phyloP scores from a whole-genome alignment of 2,329 filamentous ascomycete species.

The Cordyceps cicadae region DNA sequence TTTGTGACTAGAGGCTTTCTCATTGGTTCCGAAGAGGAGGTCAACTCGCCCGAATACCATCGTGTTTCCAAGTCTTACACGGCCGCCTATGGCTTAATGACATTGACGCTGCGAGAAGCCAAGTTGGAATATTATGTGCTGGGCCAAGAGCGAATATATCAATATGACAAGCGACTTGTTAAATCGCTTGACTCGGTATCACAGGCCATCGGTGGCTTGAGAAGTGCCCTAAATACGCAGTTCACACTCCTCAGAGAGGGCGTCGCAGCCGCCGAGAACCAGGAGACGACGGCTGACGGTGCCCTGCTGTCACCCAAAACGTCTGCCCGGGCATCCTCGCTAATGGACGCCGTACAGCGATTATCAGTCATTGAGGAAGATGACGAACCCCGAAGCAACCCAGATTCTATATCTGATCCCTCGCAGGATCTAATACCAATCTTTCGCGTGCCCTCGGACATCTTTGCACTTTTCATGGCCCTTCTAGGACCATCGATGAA shows the following conservation, averaged over 20 bases:
- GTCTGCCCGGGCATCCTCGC: conserved; percentile 21
- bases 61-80: conserved; percentile 56
- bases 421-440: conserved; percentile 23
- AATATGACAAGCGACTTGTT: conserved; percentile 69
- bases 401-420: conserved; percentile 21
- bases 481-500: conserved; percentile 92
- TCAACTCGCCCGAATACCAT: conserved; percentile 58
- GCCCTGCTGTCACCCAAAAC: conserved; percentile 19
- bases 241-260: conserved; percentile 72
- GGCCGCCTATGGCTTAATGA: conserved; percentile 59
- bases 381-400: conserved; percentile 34
- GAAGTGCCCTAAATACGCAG: conserved; percentile 83
- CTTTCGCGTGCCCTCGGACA: conserved; percentile 63
- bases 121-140: conserved; percentile 82
- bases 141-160: conserved; percentile 71
- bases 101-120: conserved; percentile 72
- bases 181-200: conserved; percentile 77
- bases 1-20: conserved; percentile 76
- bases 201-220: conserved; percentile 81
- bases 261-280: conserved; percentile 17
- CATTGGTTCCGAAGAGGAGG: conserved; percentile 70
- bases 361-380: conserved; percentile 57
- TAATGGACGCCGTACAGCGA: conserved; percentile 36
- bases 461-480: conserved; percentile 84
- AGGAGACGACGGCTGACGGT: conserved; percentile 16